Evolutionary conservation across 139 green algal species (phyloP).

Genomic region (Nannochloris sp.): DNA sequence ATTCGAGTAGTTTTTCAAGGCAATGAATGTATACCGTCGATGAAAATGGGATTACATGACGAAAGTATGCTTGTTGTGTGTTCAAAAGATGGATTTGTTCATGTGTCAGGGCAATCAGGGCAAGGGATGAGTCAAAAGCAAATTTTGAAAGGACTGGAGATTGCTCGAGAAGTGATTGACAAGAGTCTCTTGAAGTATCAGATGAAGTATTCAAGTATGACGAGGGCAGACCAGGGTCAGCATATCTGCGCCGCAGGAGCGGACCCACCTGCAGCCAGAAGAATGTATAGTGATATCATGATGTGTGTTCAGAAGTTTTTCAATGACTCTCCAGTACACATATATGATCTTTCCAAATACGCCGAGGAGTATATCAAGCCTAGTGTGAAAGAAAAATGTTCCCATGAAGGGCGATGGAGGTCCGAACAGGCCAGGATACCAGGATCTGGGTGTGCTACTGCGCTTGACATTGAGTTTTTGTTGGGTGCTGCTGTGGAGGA

Average conservation of each 20-base stretch:
- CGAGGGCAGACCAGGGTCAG: neutral
- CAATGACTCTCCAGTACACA: slow-evolving; percentile 9
- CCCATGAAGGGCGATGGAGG: slow-evolving; percentile 9
- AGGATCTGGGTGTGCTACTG: slow-evolving; percentile 25
- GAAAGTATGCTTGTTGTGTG: no score
- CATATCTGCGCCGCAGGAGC: slow-evolving; percentile 1
- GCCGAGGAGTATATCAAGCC: slow-evolving; percentile 6
- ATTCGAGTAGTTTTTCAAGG: slow-evolving; percentile 23
- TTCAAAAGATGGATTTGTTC: no score
- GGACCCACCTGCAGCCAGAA: neutral
- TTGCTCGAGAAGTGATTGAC: slow-evolving; percentile 7
- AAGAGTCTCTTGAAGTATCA: neutral
- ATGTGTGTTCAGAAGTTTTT: neutral
- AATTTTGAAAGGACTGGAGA: no score
- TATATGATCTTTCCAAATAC: slow-evolving; percentile 11
- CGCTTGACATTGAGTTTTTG: slow-evolving; percentile 27
- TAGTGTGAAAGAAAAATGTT: slow-evolving; percentile 1
- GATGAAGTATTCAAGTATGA: neutral
- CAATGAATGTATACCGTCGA: neutral
- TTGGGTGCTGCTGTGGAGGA: slow-evolving; percentile 9
- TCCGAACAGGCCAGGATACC: slow-evolving; percentile 19
- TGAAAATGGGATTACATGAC: no score
- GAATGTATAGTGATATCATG: neutral
- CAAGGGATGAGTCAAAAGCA: no score
- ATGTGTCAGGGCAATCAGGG: no score